Conservation (phyloP, 768 basidiomycete genomes). For the Botryobasidium botryosum region DNA sequence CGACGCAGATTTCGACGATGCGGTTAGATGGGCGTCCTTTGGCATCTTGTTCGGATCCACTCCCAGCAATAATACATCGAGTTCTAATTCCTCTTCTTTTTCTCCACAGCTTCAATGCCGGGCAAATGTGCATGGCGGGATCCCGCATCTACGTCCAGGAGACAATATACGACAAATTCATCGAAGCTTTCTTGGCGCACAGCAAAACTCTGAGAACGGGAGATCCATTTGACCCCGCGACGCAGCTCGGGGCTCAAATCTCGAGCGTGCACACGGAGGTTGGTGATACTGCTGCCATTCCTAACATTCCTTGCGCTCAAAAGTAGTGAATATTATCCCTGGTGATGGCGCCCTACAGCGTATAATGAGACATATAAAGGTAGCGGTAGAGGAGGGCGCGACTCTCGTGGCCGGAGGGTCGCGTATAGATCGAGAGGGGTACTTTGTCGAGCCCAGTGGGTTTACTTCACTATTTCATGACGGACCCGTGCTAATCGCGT, state of each 20-base stretch:
- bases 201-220: conserved; percentile 42
- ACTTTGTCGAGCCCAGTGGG: conserved; percentile 44
- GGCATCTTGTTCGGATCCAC: conserved; percentile 47
- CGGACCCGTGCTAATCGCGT: neutral
- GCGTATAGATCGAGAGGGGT: conserved; percentile 40
- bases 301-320: conserved; percentile 6
- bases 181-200: conserved; percentile 37
- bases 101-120: conserved; percentile 35
- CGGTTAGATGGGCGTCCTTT: conserved; percentile 49
- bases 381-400: conserved; percentile 58
- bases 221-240: conserved; percentile 42
- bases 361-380: conserved; percentile 59
- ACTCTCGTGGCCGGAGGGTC: conserved; percentile 45
- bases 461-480: conserved; percentile 30
- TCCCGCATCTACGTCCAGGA: conserved; percentile 70
- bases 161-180: conserved; percentile 61
- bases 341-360: too few relatives aligned
- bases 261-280: conserved; percentile 59
- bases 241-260: conserved; percentile 62
- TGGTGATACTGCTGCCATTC: conserved; percentile 12
- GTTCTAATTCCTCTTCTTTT: conserved; percentile 20
- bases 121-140: conserved; percentile 65
- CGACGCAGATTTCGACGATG: conserved; percentile 52
- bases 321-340: too few relatives aligned
- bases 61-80: neutral